A percentile compares a stretch with the other conserved stretches of the same genome.
Evolutionary conservation across 768 basidiomycete genomes (phyloP).

Genomic region (Epithele typhae): DNA sequence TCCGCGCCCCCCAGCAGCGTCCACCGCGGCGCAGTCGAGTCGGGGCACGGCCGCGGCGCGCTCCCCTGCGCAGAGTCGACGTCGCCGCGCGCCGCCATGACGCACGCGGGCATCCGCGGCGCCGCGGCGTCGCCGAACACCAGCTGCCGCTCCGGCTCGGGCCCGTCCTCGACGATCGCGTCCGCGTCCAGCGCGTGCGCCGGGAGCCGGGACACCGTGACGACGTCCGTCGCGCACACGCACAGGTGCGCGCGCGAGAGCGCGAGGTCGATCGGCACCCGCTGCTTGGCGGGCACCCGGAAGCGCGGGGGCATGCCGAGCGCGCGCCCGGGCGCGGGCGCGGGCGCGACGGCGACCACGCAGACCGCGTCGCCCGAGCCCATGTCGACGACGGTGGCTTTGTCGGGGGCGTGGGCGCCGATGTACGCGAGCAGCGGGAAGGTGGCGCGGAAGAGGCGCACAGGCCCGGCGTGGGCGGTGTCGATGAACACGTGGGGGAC

Average conservation of each 20-base stretch:
- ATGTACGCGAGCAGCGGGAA: constrained; percentile 13
- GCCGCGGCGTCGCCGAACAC: constrained; percentile 11
- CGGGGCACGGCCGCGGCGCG: constrained; percentile 7
- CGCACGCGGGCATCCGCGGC: constrained; percentile 1
- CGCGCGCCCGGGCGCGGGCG: neutral
- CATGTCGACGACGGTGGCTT: constrained; percentile 16
- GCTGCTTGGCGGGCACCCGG: neutral
- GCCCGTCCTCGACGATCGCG: neutral
- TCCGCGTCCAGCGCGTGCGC: neutral
- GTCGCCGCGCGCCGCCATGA: neutral
- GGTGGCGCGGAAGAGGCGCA: constrained; percentile 12
- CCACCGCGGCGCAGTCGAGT: constrained; percentile 4
- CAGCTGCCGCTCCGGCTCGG: constrained; percentile 3
- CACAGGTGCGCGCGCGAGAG: constrained; percentile 12
- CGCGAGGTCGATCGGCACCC: constrained; percentile 17
- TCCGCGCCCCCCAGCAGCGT: constrained; percentile 7
- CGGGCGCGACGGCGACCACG: constrained; percentile 3
- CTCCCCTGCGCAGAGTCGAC: neutral
- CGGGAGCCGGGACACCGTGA: constrained; percentile 10
- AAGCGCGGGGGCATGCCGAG: constrained; percentile 7
- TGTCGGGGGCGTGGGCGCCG: constrained; percentile 4
- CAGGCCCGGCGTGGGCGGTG: constrained; percentile 6
- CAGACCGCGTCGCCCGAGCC: constrained; percentile 9
- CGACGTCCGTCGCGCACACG: constrained; percentile 13
- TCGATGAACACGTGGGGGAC: constrained; percentile 20